These are phyloP conservation scores for Fusarium anthophilum DNA, from an alignment of 2,329 filamentous ascomycete species.

Conservation along the genomic window DNA sequence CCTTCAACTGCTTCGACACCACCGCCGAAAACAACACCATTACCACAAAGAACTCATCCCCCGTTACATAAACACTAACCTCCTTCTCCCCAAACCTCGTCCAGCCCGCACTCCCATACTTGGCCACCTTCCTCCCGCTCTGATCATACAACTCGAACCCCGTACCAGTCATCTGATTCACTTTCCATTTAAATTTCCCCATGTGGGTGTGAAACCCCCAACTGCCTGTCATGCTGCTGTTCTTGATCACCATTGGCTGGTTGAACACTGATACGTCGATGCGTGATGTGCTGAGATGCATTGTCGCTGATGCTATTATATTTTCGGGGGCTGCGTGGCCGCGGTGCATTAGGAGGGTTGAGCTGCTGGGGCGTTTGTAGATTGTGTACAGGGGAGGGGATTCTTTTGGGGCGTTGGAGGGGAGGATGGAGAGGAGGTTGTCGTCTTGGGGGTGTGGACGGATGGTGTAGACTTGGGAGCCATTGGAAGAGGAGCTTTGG, in stretches of 20 bases:
- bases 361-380: slow-evolving; percentile 9
- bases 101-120: slow-evolving; percentile 28
- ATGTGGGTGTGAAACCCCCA: slow-evolving; percentile 27
- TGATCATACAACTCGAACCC: slow-evolving; percentile 31
- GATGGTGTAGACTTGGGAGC: slow-evolving; percentile 18
- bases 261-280: slow-evolving; percentile 31
- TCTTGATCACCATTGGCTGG: slow-evolving; percentile 33
- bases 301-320: slow-evolving; percentile 27
- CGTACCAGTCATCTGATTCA: slow-evolving; percentile 23
- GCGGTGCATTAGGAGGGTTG: slow-evolving; percentile 27
- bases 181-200: slow-evolving; percentile 44
- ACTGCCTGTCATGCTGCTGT: slow-evolving; percentile 23
- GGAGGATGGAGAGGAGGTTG: slow-evolving; percentile 17
- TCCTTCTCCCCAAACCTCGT: slow-evolving; percentile 27
- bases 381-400: slow-evolving; percentile 37
- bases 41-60: slow-evolving; percentile 36
- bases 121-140: slow-evolving; percentile 28
- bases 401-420: slow-evolving; percentile 16
- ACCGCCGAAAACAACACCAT: slow-evolving; percentile 36
- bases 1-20: slow-evolving; percentile 14
- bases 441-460: slow-evolving; percentile 8
- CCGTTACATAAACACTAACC: slow-evolving; percentile 29
- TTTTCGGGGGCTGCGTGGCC: slow-evolving; percentile 22
- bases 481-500: background rate
- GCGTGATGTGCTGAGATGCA: slow-evolving; percentile 29